Evolutionary conservation across 345 rosid genomes (phyloP).

Genomic region (Anacardium occidentale): DNA sequence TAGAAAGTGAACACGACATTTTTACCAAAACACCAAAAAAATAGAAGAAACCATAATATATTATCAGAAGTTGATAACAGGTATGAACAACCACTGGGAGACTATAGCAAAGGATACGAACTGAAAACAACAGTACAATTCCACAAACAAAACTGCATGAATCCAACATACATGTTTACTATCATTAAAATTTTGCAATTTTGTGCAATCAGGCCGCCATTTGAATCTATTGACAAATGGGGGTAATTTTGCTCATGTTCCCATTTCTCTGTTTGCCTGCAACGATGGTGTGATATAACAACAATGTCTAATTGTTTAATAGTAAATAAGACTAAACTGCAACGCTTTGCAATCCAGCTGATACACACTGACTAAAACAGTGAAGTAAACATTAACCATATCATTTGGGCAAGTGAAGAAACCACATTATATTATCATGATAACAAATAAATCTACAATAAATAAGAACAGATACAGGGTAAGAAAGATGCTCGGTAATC

Average conservation of each 20-base stretch:
- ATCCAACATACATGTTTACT: neutral
- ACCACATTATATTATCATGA: neutral
- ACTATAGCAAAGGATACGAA: neutral
- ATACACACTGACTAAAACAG: neutral
- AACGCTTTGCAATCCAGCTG: slow-evolving; percentile 1
- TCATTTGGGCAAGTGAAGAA: neutral
- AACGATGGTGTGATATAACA: neutral
- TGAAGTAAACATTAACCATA: neutral
- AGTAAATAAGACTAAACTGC: neutral
- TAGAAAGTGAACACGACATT: neutral
- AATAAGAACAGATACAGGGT: neutral
- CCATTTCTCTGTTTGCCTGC: neutral
- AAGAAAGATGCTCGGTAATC: neutral
- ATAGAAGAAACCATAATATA: neutral
- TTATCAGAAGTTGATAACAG: neutral
- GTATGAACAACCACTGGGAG: neutral
- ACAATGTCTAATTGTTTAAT: neutral
- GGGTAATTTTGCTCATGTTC: neutral
- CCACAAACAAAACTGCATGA: neutral
- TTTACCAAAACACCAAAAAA: neutral
- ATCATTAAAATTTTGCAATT: neutral
- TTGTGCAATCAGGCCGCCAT: neutral
- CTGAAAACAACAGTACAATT: neutral
- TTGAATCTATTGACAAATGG: neutral
- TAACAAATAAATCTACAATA: neutral